Percentiles rank a stretch among this genome's conserved stretches.
Conservation (phyloP, 2,329 filamentous ascomycete species). For the Dothistroma septosporum region DNA sequence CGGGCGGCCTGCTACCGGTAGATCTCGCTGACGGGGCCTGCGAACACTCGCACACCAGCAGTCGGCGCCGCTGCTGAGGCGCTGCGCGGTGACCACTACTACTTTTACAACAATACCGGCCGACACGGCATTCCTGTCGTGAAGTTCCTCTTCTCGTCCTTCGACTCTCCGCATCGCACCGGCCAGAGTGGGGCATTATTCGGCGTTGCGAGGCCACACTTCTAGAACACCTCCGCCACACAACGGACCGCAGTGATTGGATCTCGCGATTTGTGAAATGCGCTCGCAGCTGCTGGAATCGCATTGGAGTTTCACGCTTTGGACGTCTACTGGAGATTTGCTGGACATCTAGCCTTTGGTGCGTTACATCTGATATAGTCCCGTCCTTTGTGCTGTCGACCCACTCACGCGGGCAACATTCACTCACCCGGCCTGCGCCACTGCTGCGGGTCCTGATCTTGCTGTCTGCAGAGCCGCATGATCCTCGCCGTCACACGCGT, state of each 20-base stretch:
- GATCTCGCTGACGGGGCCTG: neutral
- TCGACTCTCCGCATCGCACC: neutral
- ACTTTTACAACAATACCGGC: neutral
- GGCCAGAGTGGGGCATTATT: neutral
- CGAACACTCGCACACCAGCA: neutral
- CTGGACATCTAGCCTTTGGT: neutral
- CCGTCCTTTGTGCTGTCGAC: neutral
- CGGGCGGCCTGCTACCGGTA: neutral
- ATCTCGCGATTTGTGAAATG: constrained; percentile 1
- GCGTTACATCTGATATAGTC: neutral
- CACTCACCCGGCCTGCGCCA: neutral
- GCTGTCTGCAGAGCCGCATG: neutral
- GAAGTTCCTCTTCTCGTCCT: neutral
- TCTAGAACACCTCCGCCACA: neutral
- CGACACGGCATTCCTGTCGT: neutral
- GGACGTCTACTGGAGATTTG: neutral
- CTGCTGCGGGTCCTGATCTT: neutral
- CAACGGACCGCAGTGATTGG: constrained; percentile 1
- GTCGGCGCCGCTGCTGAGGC: neutral
- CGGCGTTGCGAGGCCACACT: neutral
- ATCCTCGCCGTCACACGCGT: neutral
- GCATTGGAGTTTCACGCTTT: constrained; percentile 1
- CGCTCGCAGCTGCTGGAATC: neutral
- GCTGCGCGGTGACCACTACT: neutral
- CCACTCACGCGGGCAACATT: neutral